Evolutionary conservation across 2,329 filamentous ascomycete species (phyloP), one percentile per base, ranked within the genome.

Genomic region (Lasiodiplodia sp.): DNA sequence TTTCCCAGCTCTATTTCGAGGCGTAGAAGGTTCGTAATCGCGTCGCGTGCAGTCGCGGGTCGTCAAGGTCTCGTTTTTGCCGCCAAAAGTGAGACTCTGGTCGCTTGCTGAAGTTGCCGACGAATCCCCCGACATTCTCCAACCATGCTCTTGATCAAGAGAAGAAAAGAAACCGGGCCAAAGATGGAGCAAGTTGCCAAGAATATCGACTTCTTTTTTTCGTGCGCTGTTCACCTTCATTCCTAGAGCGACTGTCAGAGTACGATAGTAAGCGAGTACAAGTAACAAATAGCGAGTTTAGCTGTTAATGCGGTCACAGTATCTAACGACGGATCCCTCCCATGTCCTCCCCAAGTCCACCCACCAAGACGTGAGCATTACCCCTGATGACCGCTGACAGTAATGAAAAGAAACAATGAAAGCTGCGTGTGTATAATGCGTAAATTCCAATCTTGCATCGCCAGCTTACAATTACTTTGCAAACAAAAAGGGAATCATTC

Each of bases 401-500:
- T n/a, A 23, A 7, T 5, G 28, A 60, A 38, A 21, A 28, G 11
- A 60, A 44, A 16, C 10, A 60, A 40, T 16, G 8, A 49, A 25
- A 8, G 25, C 44, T 44, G 16, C 40, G 40, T 63, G 57, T 62
- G 40, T 63, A 63, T 52, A 63, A 52, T 63, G 58, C 58, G 58
- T 47, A 28, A 52, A 64, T 64, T 23, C 18, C 63, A 66, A 66
- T 66, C 63, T 64, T 64, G 25, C 47, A 65, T 31, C 28, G 51
- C 25, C 60, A 52, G 14, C 47, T 44, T 14, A 34, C 31, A 23
- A 47, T 49, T 21, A 31, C 31, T 34, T 21, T n/a, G 25, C 31
- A 21, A 52, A 64, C 31, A 34, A 23, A 64, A 64, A 11, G 8
- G 25, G 21, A 64, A 31, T n/a, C 28, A 47, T 49, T 31, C 60